Percentiles rank a stretch among this genome's conserved stretches.
phyloP scores from a whole-genome alignment of 805 yeast species.

The Wickerhamomyces pijperi region DNA sequence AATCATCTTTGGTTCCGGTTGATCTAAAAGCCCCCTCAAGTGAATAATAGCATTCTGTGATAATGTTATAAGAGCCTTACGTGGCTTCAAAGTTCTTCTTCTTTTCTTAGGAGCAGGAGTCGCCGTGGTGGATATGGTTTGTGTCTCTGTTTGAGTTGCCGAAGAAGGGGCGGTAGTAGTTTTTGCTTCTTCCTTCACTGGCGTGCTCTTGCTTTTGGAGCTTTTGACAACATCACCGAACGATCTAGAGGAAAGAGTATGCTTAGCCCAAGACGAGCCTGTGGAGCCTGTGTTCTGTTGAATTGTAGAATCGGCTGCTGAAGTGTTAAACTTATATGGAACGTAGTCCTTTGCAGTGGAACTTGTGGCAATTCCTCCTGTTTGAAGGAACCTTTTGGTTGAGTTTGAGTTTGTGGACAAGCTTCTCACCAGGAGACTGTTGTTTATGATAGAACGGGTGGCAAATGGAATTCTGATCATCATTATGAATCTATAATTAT shows the following conservation, averaged over 20 bases:
- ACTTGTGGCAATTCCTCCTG: neutral
- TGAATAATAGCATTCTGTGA: conserved; percentile 70
- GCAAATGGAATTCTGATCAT: neutral
- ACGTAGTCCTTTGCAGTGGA: neutral
- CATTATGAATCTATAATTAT: neutral
- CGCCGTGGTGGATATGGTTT: conserved; percentile 8
- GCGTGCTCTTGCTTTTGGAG: conserved; percentile 5
- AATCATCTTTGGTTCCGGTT: conserved; percentile 81
- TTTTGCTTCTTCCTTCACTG: conserved; percentile 5
- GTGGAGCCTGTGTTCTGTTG: neutral
- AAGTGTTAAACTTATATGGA: neutral
- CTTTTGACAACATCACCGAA: conserved; percentile 16
- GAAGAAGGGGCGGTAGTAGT: conserved; percentile 3
- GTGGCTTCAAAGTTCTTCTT: conserved; percentile 68
- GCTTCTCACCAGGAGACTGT: neutral
- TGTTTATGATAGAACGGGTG: neutral
- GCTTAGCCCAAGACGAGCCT: conserved; percentile 15
- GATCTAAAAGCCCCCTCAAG: conserved; percentile 51
- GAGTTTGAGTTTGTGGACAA: neutral
- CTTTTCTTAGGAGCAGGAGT: conserved; percentile 22
- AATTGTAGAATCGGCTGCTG: neutral
- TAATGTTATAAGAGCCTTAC: conserved; percentile 81
- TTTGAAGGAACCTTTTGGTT: neutral
- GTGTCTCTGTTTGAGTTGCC: neutral
- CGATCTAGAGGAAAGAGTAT: conserved; percentile 17